These are phyloP conservation scores for Cytospora leucostoma DNA, from an alignment of 2,329 filamentous ascomycete genomes.

Conservation along the genomic window DNA sequence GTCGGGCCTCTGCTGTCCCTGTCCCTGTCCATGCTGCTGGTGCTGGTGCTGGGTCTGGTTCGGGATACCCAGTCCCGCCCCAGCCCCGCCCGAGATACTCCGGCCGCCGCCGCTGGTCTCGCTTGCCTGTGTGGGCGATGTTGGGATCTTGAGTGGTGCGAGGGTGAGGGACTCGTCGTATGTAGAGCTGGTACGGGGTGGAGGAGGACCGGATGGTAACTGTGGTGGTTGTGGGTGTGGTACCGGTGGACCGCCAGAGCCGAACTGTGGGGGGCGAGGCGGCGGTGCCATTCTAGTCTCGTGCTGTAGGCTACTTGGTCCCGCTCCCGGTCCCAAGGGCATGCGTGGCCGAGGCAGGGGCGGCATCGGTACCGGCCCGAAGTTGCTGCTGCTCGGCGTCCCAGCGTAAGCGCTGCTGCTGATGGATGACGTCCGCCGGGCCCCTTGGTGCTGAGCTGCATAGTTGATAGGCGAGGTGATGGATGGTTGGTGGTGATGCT, in stretches of 20 bases:
- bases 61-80: conserved; percentile 15
- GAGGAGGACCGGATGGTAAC: conserved; percentile 31
- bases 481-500: conserved; percentile 6
- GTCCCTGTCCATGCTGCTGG: too few relatives aligned
- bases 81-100: conserved; percentile 18
- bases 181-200: conserved; percentile 41
- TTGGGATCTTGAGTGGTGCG: conserved; percentile 53
- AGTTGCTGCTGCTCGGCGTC: conserved; percentile 10
- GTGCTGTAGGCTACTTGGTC: conserved; percentile 18
- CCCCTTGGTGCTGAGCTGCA: conserved; percentile 17
- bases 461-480: conserved; percentile 18
- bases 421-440: conserved; percentile 21
- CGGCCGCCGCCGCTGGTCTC: conserved; percentile 35
- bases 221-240: conserved; percentile 33
- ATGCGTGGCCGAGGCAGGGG: conserved; percentile 24
- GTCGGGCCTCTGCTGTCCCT: conserved; percentile 27
- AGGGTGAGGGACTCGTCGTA: conserved; percentile 57
- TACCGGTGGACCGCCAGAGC: conserved; percentile 36
- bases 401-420: conserved; percentile 20
- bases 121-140: conserved; percentile 31
- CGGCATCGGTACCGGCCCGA: conserved; percentile 16
- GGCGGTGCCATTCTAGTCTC: conserved; percentile 52
- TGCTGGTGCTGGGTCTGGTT: conserved; percentile 11
- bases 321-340: conserved; percentile 2
- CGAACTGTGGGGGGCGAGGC: conserved; percentile 47